These are phyloP conservation scores for Entelexis paramagnoliae DNA, from an alignment of 1,139 yeast species.

Conservation along the genomic window DNA sequence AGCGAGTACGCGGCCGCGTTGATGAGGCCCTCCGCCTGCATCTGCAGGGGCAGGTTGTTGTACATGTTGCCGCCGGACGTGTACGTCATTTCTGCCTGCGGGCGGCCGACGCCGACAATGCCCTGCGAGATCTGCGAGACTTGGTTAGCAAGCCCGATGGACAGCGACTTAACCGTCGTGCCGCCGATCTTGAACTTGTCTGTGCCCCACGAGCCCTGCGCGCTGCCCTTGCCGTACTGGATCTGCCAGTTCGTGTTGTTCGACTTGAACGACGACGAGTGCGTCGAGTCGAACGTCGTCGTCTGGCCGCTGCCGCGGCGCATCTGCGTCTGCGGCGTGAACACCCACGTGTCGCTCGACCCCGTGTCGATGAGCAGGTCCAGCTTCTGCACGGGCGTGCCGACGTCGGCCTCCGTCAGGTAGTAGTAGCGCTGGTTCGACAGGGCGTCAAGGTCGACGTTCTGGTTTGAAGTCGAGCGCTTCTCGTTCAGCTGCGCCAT, in stretches of 20 bases:
- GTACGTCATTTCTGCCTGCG: constrained; percentile 31
- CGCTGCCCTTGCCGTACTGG: constrained; percentile 52
- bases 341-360: constrained; percentile 37
- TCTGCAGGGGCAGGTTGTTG: constrained; percentile 24
- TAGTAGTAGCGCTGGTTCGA: constrained; percentile 33
- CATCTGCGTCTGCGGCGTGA: constrained; percentile 27
- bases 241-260: constrained; percentile 42
- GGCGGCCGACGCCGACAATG: constrained; percentile 47
- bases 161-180: constrained; percentile 34
- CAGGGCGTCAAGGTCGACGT: constrained; percentile 25
- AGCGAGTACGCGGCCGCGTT: constrained; percentile 42
- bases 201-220: constrained; percentile 50
- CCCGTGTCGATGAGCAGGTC: constrained; percentile 37
- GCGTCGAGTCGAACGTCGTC: constrained; percentile 32
- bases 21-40: constrained; percentile 26
- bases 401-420: constrained; percentile 31
- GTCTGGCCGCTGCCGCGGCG: constrained; percentile 22
- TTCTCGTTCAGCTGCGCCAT: constrained; percentile 12
- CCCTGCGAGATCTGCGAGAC: constrained; percentile 38
- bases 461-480: constrained; percentile 2
- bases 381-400: constrained; percentile 33
- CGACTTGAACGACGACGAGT: constrained; percentile 39
- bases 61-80: constrained; percentile 23
- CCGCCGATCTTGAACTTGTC: constrained; percentile 39
- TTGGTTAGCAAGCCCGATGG: constrained; percentile 43